These are phyloP conservation scores for Powellomyces hirtus DNA, from an alignment of 192 early-diverging fungal species.

Conservation along the genomic window DNA sequence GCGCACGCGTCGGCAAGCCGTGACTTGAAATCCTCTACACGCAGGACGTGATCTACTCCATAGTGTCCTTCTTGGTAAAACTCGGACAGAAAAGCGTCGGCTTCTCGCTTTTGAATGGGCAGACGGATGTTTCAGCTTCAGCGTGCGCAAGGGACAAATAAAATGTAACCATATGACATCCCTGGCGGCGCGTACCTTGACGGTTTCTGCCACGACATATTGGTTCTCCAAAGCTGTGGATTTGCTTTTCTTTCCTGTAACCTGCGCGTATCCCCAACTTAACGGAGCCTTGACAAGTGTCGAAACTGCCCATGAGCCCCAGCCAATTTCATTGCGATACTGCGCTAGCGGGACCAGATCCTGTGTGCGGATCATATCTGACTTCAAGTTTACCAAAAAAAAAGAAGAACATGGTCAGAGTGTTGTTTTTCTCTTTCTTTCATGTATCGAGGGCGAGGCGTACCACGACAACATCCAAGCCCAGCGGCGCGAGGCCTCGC, in stretches of 20 bases:
- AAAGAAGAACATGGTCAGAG: no score
- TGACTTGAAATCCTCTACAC: not conserved
- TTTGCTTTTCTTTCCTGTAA: not conserved
- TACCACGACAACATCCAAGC: constrained; percentile 27
- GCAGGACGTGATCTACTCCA: constrained; percentile 10
- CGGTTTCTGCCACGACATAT: constrained; percentile 5
- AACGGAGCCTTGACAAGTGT: constrained; percentile 10
- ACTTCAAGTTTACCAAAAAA: no score
- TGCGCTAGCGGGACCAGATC: constrained; percentile 16
- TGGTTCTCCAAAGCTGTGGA: not conserved
- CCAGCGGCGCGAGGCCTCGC: constrained; percentile 1
- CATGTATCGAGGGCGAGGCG: no score
- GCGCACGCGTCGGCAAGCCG: not conserved
- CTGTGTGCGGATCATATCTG: not conserved
- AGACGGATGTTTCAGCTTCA: not conserved
- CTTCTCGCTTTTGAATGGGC: no score
- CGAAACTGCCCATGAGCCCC: constrained; percentile 12
- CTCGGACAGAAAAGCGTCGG: not conserved
- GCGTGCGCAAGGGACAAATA: no score
- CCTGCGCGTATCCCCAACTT: constrained; percentile 17
- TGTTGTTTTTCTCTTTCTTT: no score
- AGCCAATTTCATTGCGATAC: not conserved
- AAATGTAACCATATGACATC: no score
- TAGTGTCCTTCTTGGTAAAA: constrained; percentile 15
- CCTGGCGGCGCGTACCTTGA: not conserved